These are phyloP conservation scores for Gloeopeniophorella convolvens DNA, from an alignment of 768 basidiomycete species.

Conservation along the genomic window DNA sequence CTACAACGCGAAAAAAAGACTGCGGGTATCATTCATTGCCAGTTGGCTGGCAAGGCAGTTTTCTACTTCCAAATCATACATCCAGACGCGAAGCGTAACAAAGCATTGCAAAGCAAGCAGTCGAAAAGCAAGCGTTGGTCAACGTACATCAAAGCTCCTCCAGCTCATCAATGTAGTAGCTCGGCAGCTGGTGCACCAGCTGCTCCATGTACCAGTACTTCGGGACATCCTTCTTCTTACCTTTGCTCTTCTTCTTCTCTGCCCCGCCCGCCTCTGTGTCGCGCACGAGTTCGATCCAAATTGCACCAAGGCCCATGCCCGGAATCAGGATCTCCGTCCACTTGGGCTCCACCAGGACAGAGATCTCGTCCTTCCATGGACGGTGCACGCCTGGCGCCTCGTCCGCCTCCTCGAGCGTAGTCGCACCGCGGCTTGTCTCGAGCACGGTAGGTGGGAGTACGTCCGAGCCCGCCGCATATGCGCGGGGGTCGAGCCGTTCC, in stretches of 20 bases:
- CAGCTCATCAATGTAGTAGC: constrained; percentile 37
- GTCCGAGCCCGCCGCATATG: constrained; percentile 28
- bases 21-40: no score
- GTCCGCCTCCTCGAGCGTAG: constrained; percentile 23
- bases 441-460: constrained; percentile 32
- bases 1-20: no score
- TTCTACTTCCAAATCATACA: no score
- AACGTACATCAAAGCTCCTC: neutral
- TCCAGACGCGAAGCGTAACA: no score
- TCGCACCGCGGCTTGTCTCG: constrained; percentile 33
- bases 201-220: constrained; percentile 59
- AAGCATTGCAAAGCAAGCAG: no score
- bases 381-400: constrained; percentile 31
- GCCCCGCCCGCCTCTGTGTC: constrained; percentile 20
- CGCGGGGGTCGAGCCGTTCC: constrained; percentile 33
- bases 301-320: constrained; percentile 57
- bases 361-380: constrained; percentile 52
- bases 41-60: no score
- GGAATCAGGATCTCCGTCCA: constrained; percentile 32
- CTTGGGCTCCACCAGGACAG: constrained; percentile 44
- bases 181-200: constrained; percentile 45
- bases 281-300: constrained; percentile 63
- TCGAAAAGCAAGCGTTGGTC: neutral
- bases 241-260: constrained; percentile 10
- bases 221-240: constrained; percentile 27